Base-by-base conservation (phyloP, 371 early-diverging fungal species). In the Capillidium heterosporum region DNA sequence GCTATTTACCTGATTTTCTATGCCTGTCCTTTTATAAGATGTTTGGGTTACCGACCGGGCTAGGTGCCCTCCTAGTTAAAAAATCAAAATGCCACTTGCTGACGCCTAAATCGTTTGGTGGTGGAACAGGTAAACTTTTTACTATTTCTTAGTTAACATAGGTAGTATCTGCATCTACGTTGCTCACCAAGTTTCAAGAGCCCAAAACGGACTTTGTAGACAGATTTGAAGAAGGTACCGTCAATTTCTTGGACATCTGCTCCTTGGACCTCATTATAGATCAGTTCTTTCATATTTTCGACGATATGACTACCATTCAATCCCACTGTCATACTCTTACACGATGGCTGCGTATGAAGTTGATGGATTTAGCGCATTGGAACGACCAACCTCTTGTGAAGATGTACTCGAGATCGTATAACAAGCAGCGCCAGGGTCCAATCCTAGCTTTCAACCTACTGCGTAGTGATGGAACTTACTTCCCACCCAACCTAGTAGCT, bases 21-120 rank as follows among this genome's bases (percentile, higher is more conserved):
- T 71, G 70, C 7, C 58, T 85, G 24, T 82, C 83, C 0, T 82
- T 87, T 61, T 85, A 87, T 77, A 87, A 87, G 62, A 71, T 84
- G 58, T 84, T 85, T 67, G 87, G 87, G 1, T 79, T 75, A 46
- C 87, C 87, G 2, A 82, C 85, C 5, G 83, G 84, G 1, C 63
- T 87, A 11, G 87, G 85, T 21, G 82, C 74, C 0, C 69, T 87
- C 39, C 61, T 85, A 19, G 65, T 84, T 32, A 67, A 72, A 49
- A 72, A 73, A 2, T 67, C 72, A 39, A 58, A 35, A 13, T 7
- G 35, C 4, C 35, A 35, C 13, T 7, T 35, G 35, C 13, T 35
- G 13, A 35, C 13, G 13, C 35, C 35, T 4, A 35, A 35, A 35
- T 35, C 35, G 35, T 35, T 80, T 70, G 85, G 85, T 4, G 85